A percentile compares a stretch with the other conserved stretches of the same genome.
Conservation (phyloP, 345 rosid genomes). For the Acer saccharum region DNA sequence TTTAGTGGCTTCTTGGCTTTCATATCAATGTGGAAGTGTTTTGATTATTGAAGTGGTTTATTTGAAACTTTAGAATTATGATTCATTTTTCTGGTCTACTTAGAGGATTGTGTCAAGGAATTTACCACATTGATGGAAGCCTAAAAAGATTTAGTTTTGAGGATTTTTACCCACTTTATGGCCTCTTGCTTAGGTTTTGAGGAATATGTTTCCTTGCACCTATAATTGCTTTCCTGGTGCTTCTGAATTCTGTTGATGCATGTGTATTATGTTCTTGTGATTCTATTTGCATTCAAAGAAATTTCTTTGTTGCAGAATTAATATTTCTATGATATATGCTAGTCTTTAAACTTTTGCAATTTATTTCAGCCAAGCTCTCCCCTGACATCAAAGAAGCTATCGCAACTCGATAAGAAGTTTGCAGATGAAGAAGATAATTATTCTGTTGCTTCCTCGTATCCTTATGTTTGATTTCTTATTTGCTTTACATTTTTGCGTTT, state of each 20-base stretch:
- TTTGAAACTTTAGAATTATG: neutral
- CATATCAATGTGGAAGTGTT: neutral
- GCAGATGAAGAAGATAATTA: slow-evolving; percentile 69
- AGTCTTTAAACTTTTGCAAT: slow-evolving; percentile 9
- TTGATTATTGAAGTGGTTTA: neutral
- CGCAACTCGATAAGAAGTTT: slow-evolving; percentile 61
- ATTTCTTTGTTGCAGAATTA: neutral
- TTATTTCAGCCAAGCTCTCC: slow-evolving; percentile 59
- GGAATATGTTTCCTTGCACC: neutral
- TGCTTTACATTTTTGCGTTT: neutral
- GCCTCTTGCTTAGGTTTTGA: neutral
- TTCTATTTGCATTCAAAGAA: neutral
- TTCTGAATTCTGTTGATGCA: neutral
- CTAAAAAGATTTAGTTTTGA: neutral
- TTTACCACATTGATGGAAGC: neutral
- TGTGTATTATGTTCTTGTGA: slow-evolving; percentile 3
- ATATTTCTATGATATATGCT: neutral
- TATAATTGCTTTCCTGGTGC: neutral
- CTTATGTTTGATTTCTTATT: slow-evolving; percentile 24
- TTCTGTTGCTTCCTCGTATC: slow-evolving; percentile 93
- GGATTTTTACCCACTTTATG: neutral
- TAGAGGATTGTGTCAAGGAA: neutral
- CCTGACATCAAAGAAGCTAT: slow-evolving; percentile 47
- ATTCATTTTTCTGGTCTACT: neutral
- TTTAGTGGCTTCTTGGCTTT: neutral